Base-by-base conservation (phyloP, 352 stramenopile species). In the Phytopythium helicoides region DNA sequence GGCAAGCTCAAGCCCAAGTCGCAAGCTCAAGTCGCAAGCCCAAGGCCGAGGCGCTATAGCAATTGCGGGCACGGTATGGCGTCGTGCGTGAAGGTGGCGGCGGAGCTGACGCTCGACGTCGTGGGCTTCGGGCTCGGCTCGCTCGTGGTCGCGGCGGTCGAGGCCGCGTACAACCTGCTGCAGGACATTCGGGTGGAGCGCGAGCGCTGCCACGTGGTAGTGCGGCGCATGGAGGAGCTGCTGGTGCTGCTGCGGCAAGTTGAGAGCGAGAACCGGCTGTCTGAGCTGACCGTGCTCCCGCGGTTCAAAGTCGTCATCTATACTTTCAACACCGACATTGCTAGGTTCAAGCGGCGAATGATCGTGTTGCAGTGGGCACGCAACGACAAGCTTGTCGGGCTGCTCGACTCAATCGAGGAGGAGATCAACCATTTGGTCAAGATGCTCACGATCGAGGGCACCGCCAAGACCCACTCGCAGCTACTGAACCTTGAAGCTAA, bases 391-490 rank as follows among this genome's bases (percentile, higher is more conserved):
- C 15, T 70, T 6, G 39, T 28, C 0, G 52, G 58, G 22, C 38
- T 52, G 23, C 33, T 70, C 21, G 26, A 58, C 23, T 39, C 39
- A 14, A 57, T 66, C 52, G 47, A 70, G 52, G 45, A 45, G 3
- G 57, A 66, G 22, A 52, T 70, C 25, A 48, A 58, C 47, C 50
- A 59, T 4, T 33, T 64, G 8, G 53, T 64, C 35, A 47, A 50
- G 25, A 35, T 70, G 37, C 48, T 70, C 15, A 58, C 59, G 38
- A 34, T 70, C 19, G 54, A 51, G 41, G 47, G 63, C 53, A 63
- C 66, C 19, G 48, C 31, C 28, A 59, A 66, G 52, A 66, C 57
- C 47, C 45, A 45, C 22, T 40, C 26, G 6, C 50, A 28, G 39
- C 51, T 37, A n/a, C n/a, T n/a, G n/a, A n/a, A n/a, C n/a, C n/a